phyloP scores from a whole-genome alignment of 768 basidiomycete species.

The Termitomyces eurrhizus region DNA sequence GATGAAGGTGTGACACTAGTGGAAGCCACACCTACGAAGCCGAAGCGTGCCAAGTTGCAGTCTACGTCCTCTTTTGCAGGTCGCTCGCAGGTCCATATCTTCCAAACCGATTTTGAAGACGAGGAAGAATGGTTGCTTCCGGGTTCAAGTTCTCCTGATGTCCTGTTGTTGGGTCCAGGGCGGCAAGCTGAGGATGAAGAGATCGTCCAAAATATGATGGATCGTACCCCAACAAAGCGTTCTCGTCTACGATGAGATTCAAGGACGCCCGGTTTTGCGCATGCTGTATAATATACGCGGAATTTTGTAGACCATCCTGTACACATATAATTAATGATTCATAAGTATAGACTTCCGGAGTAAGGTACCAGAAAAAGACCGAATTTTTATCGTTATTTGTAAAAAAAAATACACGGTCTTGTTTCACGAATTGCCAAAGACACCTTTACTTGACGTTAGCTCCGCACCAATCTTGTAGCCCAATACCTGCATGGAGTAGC shows the following conservation, averaged over 20 bases:
- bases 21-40: slow-evolving; percentile 47
- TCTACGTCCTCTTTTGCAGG: slow-evolving; percentile 12
- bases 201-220: neutral
- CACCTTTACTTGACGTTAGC: slow-evolving; percentile 61
- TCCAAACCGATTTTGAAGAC: slow-evolving; percentile 6
- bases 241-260: slow-evolving; percentile 9
- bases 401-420: neutral
- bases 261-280: neutral
- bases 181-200: slow-evolving; percentile 4
- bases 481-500: slow-evolving; percentile 31
- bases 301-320: neutral
- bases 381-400: neutral
- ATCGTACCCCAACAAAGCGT: slow-evolving; percentile 14
- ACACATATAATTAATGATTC: neutral
- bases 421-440: slow-evolving; percentile 35
- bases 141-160: slow-evolving; percentile 41
- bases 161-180: slow-evolving; percentile 26
- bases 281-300: neutral
- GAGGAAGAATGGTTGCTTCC: slow-evolving; percentile 40
- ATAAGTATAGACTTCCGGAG: neutral
- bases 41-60: slow-evolving; percentile 10
- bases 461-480: slow-evolving; percentile 78
- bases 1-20: slow-evolving; percentile 45
- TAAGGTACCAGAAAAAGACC: neutral
- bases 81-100: slow-evolving; percentile 3